Conservation (phyloP, 2,329 filamentous ascomycete genomes). For the Trichoderma lentiforme region DNA sequence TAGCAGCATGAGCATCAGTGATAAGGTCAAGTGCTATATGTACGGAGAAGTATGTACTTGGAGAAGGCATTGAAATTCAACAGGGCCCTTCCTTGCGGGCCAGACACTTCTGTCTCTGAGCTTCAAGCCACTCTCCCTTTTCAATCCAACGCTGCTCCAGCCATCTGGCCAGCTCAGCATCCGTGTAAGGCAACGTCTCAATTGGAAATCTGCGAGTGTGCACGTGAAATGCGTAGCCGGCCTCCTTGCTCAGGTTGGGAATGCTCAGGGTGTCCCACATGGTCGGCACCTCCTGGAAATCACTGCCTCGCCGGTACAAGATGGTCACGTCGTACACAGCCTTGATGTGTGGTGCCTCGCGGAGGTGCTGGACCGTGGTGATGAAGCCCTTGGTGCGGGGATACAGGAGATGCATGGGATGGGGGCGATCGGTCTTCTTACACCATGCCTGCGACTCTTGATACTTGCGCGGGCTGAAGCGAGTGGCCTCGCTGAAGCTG, state of each 20-base stretch:
- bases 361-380: constrained; percentile 54
- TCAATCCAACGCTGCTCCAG: constrained; percentile 51
- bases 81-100: neutral
- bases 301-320: constrained; percentile 45
- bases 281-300: constrained; percentile 45
- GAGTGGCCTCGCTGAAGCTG: constrained; percentile 62
- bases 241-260: constrained; percentile 35
- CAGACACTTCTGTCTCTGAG: constrained; percentile 23
- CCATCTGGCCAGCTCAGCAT: constrained; percentile 49
- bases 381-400: constrained; percentile 61
- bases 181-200: constrained; percentile 45
- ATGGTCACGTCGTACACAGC: constrained; percentile 56
- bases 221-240: constrained; percentile 48
- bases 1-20: neutral
- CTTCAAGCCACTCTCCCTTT: constrained; percentile 51
- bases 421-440: constrained; percentile 44
- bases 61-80: neutral
- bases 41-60: neutral
- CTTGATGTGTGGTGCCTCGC: constrained; percentile 48
- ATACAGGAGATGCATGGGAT: constrained; percentile 57
- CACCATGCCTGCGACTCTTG: constrained; percentile 51
- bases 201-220: constrained; percentile 48
- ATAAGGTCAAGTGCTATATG: neutral
- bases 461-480: constrained; percentile 54
- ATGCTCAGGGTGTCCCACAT: constrained; percentile 53